These are phyloP conservation scores for Fraxinus anomala DNA, from an alignment of 257 asterid genomes.

Conservation along the genomic window DNA sequence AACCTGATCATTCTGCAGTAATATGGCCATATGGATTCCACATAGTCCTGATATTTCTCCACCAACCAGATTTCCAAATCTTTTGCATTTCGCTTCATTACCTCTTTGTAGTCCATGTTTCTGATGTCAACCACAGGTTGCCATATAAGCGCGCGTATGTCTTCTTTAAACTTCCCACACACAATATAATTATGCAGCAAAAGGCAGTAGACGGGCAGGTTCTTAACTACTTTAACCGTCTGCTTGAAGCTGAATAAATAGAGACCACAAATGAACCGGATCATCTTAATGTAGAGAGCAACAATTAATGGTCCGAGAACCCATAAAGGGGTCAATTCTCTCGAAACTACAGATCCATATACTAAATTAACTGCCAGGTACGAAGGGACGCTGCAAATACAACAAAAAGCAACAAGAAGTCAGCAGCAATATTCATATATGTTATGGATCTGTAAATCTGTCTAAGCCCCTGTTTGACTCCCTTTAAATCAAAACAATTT, in stretches of 20 bases:
- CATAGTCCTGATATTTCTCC: conserved; percentile 67
- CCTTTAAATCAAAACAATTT: too few species aligned
- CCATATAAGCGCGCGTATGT: conserved; percentile 35
- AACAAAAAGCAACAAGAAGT: neutral
- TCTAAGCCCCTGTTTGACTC: neutral
- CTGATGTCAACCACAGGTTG: conserved; percentile 51
- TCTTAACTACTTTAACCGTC: conserved; percentile 52
- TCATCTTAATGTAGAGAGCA: conserved; percentile 58
- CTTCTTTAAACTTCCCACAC: conserved; percentile 61
- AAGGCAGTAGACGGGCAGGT: conserved; percentile 44
- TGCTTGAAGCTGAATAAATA: conserved; percentile 64
- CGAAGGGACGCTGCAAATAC: conserved; percentile 63
- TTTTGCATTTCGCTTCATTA: conserved; percentile 39
- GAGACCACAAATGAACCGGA: conserved; percentile 50
- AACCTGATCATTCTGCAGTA: conserved; percentile 68
- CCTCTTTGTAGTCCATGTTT: conserved; percentile 48
- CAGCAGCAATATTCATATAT: conserved; percentile 6
- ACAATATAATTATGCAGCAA: conserved; percentile 36
- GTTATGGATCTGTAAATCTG: neutral
- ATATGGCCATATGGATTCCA: conserved; percentile 76
- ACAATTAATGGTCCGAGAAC: conserved; percentile 68
- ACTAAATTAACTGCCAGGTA: conserved; percentile 59
- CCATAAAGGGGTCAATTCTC: conserved; percentile 83
- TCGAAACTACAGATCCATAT: conserved; percentile 67
- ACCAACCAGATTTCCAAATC: conserved; percentile 43